Conservation (phyloP, 768 basidiomycete species). For the Psilocybe subaeruginosa region DNA sequence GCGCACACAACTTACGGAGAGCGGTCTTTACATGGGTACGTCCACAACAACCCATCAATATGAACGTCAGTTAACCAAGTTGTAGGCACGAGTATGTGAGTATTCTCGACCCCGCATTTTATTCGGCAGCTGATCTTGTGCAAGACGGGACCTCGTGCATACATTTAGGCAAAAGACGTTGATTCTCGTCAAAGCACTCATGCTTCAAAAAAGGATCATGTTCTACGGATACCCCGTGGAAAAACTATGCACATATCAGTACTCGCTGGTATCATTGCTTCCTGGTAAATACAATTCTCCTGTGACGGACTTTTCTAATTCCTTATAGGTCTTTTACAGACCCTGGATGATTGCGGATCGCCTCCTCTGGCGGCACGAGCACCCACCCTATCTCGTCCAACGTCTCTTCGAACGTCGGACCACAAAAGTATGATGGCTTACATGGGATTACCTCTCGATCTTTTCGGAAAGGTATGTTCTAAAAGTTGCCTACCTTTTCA, state of each 20-base stretch:
- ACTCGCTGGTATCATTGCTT: conserved; percentile 91
- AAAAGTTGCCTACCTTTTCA: neutral
- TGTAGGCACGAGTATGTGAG: conserved; percentile 72
- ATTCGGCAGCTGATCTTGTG: conserved; percentile 1
- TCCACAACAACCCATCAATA: conserved; percentile 4
- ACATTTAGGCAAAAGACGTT: conserved; percentile 92
- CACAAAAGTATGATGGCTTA: conserved; percentile 89
- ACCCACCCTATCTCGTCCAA: conserved; percentile 62
- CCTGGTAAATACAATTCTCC: conserved; percentile 59
- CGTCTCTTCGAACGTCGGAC: conserved; percentile 86
- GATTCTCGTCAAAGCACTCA: conserved; percentile 91
- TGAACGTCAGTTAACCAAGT: neutral
- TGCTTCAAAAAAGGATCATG: conserved; percentile 94
- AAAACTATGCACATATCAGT: conserved; percentile 94
- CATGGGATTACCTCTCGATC: conserved; percentile 89
- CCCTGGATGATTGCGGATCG: conserved; percentile 89
- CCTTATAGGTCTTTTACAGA: conserved; percentile 76
- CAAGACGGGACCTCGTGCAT: conserved; percentile 88
- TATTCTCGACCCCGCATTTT: neutral
- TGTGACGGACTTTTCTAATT: neutral
- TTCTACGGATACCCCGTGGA: conserved; percentile 98
- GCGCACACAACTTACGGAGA: conserved; percentile 84
- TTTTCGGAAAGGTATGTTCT: conserved; percentile 80
- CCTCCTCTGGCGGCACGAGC: conserved; percentile 76
- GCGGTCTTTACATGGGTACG: conserved; percentile 93